Conservation (phyloP, 2,329 filamentous ascomycete species). For the Calonectria multiphialidica region DNA sequence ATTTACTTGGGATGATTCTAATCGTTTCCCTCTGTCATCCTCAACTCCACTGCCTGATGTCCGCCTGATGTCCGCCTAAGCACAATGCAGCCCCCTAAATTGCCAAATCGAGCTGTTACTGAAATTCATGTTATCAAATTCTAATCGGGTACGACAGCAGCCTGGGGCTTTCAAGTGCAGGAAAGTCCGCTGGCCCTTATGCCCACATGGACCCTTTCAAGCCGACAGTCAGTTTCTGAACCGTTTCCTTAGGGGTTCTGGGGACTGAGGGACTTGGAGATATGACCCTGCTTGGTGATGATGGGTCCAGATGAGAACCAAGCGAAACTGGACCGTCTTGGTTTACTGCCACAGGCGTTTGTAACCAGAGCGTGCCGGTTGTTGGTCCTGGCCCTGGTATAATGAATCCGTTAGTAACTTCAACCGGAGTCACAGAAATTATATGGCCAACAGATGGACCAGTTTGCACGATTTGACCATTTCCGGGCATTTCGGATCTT, state of each 20-base stretch:
- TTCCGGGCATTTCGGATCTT: background rate
- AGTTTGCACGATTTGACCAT: background rate
- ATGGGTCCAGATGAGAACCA: background rate
- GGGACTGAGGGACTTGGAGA: background rate
- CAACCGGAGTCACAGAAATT: constrained; percentile 30
- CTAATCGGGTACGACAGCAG: background rate
- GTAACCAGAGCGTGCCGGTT: constrained; percentile 28
- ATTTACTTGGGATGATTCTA: no score
- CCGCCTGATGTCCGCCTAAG: no score
- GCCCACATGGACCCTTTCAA: constrained; percentile 40
- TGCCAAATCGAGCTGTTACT: background rate
- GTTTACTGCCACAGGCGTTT: constrained; percentile 9
- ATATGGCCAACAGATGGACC: constrained; percentile 28
- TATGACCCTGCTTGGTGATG: background rate
- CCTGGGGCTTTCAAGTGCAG: no score
- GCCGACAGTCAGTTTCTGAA: constrained; percentile 29
- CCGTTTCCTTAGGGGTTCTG: background rate
- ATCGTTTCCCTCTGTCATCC: no score
- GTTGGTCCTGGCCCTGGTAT: constrained; percentile 27
- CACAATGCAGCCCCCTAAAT: no score
- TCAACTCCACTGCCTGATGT: no score
- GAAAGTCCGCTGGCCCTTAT: background rate
- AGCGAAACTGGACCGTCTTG: background rate
- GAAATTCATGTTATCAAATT: no score
- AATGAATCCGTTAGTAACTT: constrained; percentile 34